Evolutionary conservation across 768 basidiomycete genomes (phyloP).

Genomic region (Russula griseocarnosa): DNA sequence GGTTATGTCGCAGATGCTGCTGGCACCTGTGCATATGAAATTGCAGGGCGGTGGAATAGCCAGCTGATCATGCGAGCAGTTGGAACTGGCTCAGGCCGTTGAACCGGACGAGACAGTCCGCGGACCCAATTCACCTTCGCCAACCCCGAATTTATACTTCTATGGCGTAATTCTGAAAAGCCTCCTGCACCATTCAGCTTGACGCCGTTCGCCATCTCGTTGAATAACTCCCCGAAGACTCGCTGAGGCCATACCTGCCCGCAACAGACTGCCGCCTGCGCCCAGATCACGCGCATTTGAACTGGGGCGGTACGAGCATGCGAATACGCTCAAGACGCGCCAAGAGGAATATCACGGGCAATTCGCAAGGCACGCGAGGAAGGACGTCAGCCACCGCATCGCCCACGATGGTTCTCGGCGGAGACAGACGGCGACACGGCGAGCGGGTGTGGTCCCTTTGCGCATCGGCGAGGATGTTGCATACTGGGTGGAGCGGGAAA

Average conservation of each 20-base stretch:
- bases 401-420: slow-evolving; percentile 82
- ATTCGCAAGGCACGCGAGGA: slow-evolving; percentile 73
- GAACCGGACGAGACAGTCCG: slow-evolving; percentile 62
- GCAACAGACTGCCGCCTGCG: slow-evolving; percentile 91
- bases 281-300: slow-evolving; percentile 96
- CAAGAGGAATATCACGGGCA: slow-evolving; percentile 75
- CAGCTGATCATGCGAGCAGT: slow-evolving; percentile 83
- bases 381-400: slow-evolving; percentile 65
- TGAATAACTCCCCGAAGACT: slow-evolving; percentile 78
- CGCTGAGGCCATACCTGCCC: slow-evolving; percentile 65
- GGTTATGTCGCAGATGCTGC: slow-evolving; percentile 69
- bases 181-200: slow-evolving; percentile 84
- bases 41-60: slow-evolving; percentile 93
- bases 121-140: slow-evolving; percentile 41
- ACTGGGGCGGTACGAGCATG: slow-evolving; percentile 76
- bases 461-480: slow-evolving; percentile 52
- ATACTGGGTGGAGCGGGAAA: slow-evolving; percentile 82
- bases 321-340: slow-evolving; percentile 70
- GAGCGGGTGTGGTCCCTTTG: slow-evolving; percentile 84
- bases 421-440: slow-evolving; percentile 84
- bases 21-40: slow-evolving; percentile 73
- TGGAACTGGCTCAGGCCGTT: slow-evolving; percentile 55
- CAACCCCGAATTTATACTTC: slow-evolving; percentile 71
- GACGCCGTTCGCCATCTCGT: slow-evolving; percentile 87
- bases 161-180: slow-evolving; percentile 93